Conservation (phyloP, 768 basidiomycete genomes). For the Suillus bovinus region DNA sequence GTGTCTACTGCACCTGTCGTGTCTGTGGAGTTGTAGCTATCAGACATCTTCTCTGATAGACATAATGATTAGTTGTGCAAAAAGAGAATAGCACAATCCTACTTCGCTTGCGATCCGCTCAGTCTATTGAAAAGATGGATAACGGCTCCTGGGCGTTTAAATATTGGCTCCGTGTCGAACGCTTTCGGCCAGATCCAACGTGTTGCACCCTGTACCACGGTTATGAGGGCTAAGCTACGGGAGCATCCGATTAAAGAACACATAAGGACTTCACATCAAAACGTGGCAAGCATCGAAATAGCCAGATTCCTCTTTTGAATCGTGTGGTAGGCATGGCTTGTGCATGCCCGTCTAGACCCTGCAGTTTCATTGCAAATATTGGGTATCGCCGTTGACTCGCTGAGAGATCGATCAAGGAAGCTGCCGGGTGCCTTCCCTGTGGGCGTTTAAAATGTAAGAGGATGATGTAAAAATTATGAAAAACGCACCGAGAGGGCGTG, state of each 20-base stretch:
- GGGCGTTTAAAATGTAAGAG: background rate
- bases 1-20: background rate
- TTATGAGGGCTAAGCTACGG: background rate
- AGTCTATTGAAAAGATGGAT: background rate
- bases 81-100: background rate
- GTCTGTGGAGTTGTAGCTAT: slow-evolving; percentile 18
- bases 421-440: background rate
- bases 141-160: background rate
- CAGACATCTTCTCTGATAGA: slow-evolving; percentile 8
- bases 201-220: background rate
- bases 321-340: background rate
- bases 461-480: background rate
- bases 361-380: background rate
- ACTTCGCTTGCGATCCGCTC: background rate
- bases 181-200: background rate
- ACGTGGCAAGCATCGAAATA: background rate
- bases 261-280: slow-evolving; percentile 2
- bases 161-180: background rate
- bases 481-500: background rate
- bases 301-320: background rate
- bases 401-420: background rate
- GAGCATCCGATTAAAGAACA: background rate
- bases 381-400: background rate
- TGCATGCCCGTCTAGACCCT: background rate
- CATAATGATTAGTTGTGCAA: background rate